Base-by-base conservation (phyloP, 495 filamentous ascomycete species). In the Talaromyces stipitatus region DNA sequence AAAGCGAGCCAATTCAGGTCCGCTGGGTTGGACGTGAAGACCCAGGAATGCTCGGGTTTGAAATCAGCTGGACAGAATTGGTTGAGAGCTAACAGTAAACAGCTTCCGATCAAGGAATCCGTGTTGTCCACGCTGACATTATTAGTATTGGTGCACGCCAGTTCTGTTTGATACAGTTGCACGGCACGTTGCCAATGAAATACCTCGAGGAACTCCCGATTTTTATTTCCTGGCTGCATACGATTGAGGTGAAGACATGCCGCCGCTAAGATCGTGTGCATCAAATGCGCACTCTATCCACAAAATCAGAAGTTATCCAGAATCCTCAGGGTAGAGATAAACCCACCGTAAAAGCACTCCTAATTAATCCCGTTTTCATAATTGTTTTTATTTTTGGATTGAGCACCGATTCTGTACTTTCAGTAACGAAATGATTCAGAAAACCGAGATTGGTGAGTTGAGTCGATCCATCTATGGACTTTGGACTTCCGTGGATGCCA, bases 101-200 rank as follows among this genome's bases (percentile, higher is more conserved):
- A 78, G 55, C 72, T 66, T 18, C 68, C 74, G 61, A 70, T 76
- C 11, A 80, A 64, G 7, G 71, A 58, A 62, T 78, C 76, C 60
- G 71, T 73, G 57, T 79, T 77, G 12, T 68, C 18, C 11, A 59
- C 54, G 11, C 63, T 56, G 22, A 77, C 61, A 10, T 64, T 56
- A n/a, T 20, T 18, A 2, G 16, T 9, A 3, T 41, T 41, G 36
- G 56, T 58, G 0, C 60, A 58, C 16, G 67, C 18, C 10, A 73
- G 61, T 32, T 70, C 72, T 23, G 60, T 55, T 9, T 64, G 60
- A 62, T 79, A 76, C 48, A 74, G 67, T 4, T 58, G 61, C 30
- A 76, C 74, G 24, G 70, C 64, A 46, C 69, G 66, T 58, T 72
- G 72, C 69, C 70, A 78, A 60, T 79, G 76, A 56, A 70, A 69